Conservation (phyloP, 805 yeast species). For the Hemisphaericaspora nanyangensis region DNA sequence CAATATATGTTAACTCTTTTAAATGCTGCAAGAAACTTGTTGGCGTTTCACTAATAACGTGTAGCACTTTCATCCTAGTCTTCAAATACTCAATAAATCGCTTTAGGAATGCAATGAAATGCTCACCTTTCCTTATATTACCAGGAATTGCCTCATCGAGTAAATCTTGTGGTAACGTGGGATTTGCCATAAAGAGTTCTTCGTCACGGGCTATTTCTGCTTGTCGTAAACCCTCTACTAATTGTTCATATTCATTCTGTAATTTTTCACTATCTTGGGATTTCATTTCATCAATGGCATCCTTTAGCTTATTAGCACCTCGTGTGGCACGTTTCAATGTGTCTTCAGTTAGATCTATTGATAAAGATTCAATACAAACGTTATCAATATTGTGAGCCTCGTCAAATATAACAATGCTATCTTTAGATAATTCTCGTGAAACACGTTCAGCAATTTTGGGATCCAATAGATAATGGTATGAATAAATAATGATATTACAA, state of each 20-base stretch:
- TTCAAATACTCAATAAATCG: slow-evolving; percentile 91
- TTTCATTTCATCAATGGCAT: slow-evolving; percentile 81
- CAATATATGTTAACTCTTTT: slow-evolving; percentile 90
- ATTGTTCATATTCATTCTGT: slow-evolving; percentile 85
- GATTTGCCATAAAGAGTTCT: slow-evolving; percentile 79
- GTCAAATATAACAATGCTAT: slow-evolving; percentile 91
- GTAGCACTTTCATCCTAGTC: slow-evolving; percentile 95
- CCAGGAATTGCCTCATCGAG: slow-evolving; percentile 95
- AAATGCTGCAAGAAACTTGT: slow-evolving; percentile 87
- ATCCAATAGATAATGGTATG: slow-evolving; percentile 92
- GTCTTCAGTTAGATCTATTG: slow-evolving; percentile 89
- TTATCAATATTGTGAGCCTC: slow-evolving; percentile 99
- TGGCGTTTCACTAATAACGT: slow-evolving; percentile 98
- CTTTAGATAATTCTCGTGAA: slow-evolving; percentile 85
- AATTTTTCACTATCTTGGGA: slow-evolving; percentile 76
- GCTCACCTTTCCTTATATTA: slow-evolving; percentile 94
- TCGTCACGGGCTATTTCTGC: slow-evolving; percentile 62
- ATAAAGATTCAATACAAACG: slow-evolving; percentile 94
- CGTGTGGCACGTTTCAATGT: slow-evolving; percentile 78
- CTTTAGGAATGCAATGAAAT: slow-evolving; percentile 88
- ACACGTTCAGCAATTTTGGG: slow-evolving; percentile 97
- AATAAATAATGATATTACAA: slow-evolving; percentile 91
- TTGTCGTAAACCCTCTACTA: slow-evolving; percentile 85
- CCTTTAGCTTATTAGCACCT: slow-evolving; percentile 78
- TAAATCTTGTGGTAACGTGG: slow-evolving; percentile 80